Percentiles rank a stretch among this genome's conserved stretches.
phyloP scores from a whole-genome alignment of 2,329 filamentous ascomycete genomes.

The Capronia americana region DNA sequence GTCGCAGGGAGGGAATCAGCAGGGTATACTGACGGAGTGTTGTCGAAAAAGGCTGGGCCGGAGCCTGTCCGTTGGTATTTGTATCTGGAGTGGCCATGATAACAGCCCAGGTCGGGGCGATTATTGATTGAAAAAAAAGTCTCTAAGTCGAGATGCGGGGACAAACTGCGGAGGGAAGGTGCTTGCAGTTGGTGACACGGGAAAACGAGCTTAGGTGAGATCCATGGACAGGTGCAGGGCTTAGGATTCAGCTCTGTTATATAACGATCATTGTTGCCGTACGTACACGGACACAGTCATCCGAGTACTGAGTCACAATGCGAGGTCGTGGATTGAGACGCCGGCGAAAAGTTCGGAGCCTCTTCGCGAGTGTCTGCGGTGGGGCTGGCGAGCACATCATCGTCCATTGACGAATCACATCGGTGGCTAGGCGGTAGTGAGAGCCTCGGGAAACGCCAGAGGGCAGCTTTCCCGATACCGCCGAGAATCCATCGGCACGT shows the following conservation, averaged over 20 bases:
- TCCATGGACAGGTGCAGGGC: slow-evolving; percentile 3
- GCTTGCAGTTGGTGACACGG: neutral
- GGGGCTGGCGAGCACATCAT: slow-evolving; percentile 11
- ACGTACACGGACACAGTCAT: neutral
- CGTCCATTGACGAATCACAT: slow-evolving; percentile 8
- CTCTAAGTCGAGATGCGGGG: neutral
- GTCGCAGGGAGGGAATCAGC: slow-evolving; percentile 3
- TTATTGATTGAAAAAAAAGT: neutral
- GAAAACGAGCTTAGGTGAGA: slow-evolving; percentile 22
- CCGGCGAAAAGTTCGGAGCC: slow-evolving; percentile 6
- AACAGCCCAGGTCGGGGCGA: neutral
- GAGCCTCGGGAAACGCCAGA: neutral
- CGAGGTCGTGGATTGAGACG: neutral
- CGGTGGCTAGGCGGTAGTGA: too few species aligned
- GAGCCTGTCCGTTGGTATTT: slow-evolving; percentile 26
- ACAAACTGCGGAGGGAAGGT: neutral
- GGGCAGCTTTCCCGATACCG: slow-evolving; percentile 5
- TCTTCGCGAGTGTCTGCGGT: neutral
- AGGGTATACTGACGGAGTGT: slow-evolving; percentile 49
- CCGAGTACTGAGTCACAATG: slow-evolving; percentile 11
- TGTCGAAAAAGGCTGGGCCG: neutral
- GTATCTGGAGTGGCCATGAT: slow-evolving; percentile 26
- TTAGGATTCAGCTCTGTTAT: neutral
- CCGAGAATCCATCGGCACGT: neutral
- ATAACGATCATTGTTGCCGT: neutral